phyloP scores from a whole-genome alignment of 192 early-diverging fungal species.

The Coemansia sp. region DNA sequence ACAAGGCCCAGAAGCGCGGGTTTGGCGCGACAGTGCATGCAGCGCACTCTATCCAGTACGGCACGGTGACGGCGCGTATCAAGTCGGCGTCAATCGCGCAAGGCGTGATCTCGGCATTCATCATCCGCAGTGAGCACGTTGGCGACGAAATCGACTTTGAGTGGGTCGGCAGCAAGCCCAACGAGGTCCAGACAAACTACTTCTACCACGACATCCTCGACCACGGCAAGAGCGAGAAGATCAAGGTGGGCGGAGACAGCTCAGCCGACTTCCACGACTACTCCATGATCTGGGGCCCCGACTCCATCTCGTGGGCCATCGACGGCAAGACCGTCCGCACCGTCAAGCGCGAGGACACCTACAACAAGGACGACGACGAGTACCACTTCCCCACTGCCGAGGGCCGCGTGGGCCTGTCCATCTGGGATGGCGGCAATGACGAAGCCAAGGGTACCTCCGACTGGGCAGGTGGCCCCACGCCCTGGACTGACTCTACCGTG shows the following conservation, averaged over 20 bases:
- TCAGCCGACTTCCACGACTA: slow-evolving; percentile 54
- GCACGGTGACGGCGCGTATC: slow-evolving; percentile 57
- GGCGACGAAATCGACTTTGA: slow-evolving; percentile 68
- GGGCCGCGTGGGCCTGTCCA: slow-evolving; percentile 55
- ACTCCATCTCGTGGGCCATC: slow-evolving; percentile 53
- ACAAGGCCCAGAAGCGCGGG: slow-evolving; percentile 45
- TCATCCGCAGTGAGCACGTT: slow-evolving; percentile 43
- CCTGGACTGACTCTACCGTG: slow-evolving; percentile 39
- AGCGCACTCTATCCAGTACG: slow-evolving; percentile 51
- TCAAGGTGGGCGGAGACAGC: slow-evolving; percentile 35
- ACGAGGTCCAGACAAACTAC: slow-evolving; percentile 58
- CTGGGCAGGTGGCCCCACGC: slow-evolving; percentile 58
- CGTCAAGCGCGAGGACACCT: slow-evolving; percentile 46
- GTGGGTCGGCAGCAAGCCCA: slow-evolving; percentile 55
- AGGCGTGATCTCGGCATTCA: slow-evolving; percentile 57
- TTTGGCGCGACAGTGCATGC: slow-evolving; percentile 50
- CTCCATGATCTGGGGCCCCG: slow-evolving; percentile 55
- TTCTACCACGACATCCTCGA: slow-evolving; percentile 55
- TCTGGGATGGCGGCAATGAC: slow-evolving; percentile 62
- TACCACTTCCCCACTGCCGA: slow-evolving; percentile 51
- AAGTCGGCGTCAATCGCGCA: slow-evolving; percentile 50
- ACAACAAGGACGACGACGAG: slow-evolving; percentile 40
- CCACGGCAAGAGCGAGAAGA: slow-evolving; percentile 45
- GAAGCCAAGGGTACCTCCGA: slow-evolving; percentile 47
- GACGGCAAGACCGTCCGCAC: slow-evolving; percentile 53